phyloP scores from a whole-genome alignment of 768 basidiomycete species.

The Pleurotus eryngii region DNA sequence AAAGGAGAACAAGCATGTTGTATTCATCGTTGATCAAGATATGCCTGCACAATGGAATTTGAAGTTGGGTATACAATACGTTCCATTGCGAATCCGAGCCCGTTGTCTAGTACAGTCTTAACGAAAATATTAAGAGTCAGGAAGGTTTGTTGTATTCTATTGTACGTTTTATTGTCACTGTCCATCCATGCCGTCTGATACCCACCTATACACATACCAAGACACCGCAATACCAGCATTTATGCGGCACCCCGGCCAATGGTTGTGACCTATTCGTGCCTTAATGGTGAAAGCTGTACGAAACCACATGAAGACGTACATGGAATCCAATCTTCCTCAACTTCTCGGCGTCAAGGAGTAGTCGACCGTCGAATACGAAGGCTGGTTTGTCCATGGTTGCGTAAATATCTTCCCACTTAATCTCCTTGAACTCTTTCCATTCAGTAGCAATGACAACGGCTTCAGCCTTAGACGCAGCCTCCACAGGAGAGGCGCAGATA shows the following conservation, averaged over 20 bases:
- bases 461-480: slow-evolving; percentile 86
- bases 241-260: slow-evolving; percentile 44
- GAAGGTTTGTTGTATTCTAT: background rate
- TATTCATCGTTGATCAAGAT: no score
- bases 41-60: no score
- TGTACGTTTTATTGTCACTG: background rate
- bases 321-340: slow-evolving; percentile 89
- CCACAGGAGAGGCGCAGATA: slow-evolving; percentile 72
- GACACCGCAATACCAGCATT: slow-evolving; percentile 9
- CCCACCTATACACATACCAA: no score
- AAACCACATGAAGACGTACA: slow-evolving; percentile 33
- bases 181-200: background rate
- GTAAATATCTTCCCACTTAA: slow-evolving; percentile 90
- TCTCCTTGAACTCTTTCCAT: slow-evolving; percentile 94
- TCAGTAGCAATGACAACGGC: slow-evolving; percentile 96
- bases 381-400: slow-evolving; percentile 95
- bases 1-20: no score
- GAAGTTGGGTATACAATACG: no score
- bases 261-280: slow-evolving; percentile 42
- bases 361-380: slow-evolving; percentile 91
- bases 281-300: background rate
- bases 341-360: slow-evolving; percentile 79
- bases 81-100: background rate
- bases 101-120: no score
- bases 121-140: no score